Conservation (phyloP, 2,329 filamentous ascomycete species). For the Neocucurbitaria cava region DNA sequence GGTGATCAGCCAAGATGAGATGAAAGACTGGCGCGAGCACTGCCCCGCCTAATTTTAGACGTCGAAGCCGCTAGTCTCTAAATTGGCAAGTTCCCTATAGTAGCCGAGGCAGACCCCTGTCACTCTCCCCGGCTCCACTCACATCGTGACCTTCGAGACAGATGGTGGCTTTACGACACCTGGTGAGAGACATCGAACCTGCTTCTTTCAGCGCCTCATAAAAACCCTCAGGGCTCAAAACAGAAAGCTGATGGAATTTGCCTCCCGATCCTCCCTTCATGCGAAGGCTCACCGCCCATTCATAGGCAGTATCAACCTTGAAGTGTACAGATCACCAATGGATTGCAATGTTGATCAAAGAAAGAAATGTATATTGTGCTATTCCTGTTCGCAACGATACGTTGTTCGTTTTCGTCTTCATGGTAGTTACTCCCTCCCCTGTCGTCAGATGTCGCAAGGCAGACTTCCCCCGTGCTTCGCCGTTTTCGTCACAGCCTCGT, state of each 20-base stretch:
- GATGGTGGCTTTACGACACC: constrained; percentile 6
- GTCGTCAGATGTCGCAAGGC: background rate
- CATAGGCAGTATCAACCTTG: background rate
- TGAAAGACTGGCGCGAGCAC: constrained; percentile 28
- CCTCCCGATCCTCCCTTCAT: background rate
- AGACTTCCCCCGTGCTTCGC: background rate
- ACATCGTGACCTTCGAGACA: background rate
- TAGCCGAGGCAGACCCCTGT: constrained; percentile 24
- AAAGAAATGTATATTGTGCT: background rate
- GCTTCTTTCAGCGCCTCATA: constrained; percentile 5
- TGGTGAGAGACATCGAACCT: constrained; percentile 3
- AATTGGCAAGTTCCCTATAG: constrained; percentile 3
- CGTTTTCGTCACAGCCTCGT: background rate
- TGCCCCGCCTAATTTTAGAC: constrained; percentile 42
- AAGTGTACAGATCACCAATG: background rate
- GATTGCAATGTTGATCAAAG: background rate
- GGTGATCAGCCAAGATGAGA: constrained; percentile 23
- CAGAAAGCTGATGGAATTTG: background rate
- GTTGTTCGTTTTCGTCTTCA: background rate
- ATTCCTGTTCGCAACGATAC: background rate
- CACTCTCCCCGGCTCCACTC: background rate
- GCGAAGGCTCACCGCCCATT: background rate
- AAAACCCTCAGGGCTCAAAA: constrained; percentile 10
- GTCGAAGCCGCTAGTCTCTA: constrained; percentile 13
- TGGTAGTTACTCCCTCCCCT: background rate